phyloP scores from a whole-genome alignment of 108 stramenopile species.

The Asterionellopsis glacialis region DNA sequence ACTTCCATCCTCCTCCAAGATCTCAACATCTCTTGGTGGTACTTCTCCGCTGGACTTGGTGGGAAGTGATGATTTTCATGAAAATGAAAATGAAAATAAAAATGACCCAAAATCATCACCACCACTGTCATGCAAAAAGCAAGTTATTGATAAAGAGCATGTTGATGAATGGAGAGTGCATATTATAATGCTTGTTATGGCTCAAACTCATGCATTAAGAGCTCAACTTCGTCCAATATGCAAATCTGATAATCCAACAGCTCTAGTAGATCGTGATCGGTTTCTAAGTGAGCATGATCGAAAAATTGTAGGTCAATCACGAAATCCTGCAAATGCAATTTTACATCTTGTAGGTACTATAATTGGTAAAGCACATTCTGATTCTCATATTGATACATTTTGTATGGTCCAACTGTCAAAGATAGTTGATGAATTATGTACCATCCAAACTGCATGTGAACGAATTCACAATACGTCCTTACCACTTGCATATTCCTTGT shows the following conservation, averaged over 20 bases:
- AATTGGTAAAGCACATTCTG: constrained; percentile 5
- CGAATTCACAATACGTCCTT: constrained; percentile 18
- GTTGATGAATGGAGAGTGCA: constrained; percentile 2
- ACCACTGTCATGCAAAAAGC: background rate
- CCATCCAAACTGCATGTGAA: constrained; percentile 17
- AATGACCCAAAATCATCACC: too few species aligned
- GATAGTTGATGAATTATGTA: constrained; percentile 5
- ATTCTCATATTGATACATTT: constrained; percentile 7
- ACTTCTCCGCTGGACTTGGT: too few species aligned
- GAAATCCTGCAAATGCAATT: constrained; percentile 15
- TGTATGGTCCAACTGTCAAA: constrained; percentile 10
- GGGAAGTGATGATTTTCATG: too few species aligned
- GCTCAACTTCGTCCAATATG: constrained; percentile 11
- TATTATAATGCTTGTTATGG: constrained; percentile 4
- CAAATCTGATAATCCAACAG: background rate
- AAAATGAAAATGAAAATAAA: too few species aligned
- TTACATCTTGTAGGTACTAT: background rate
- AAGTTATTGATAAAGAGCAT: background rate
- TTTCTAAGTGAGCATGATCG: constrained; percentile 7
- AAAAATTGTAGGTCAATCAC: background rate
- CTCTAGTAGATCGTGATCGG: constrained; percentile 7
- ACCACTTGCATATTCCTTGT: constrained; percentile 12
- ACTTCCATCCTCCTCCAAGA: background rate
- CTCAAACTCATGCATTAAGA: constrained; percentile 15
- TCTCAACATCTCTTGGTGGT: background rate